Base-by-base conservation (phyloP, 2,329 filamentous ascomycete species). In the Microsporum audouinii region DNA sequence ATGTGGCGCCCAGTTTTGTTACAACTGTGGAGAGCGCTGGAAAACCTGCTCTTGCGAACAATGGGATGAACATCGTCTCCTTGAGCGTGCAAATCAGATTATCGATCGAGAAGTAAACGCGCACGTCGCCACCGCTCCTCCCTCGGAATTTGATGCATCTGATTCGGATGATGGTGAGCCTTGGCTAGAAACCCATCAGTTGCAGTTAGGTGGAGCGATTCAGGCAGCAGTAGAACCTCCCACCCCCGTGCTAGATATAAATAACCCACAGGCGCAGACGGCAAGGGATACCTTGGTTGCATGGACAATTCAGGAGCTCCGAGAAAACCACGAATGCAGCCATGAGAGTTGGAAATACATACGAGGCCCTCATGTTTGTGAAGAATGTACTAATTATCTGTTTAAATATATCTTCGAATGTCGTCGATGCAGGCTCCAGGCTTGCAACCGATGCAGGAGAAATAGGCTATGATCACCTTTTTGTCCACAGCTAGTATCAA, bases 371-470 rank as follows among this genome's bases (percentile, higher is more conserved):
- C 58, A 60, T 53, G 14, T 23, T 8, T 60, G 58, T 36, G 58
- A 60, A 23, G 43, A 60, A 60, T 60, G 58, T 12, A 17, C 27
- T 36, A 5, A 53, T 29, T 23, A 53, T 53, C 27, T 60, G 14
- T 2, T 27, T 31, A 14, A 53, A 53, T 60, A 60, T 60, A 60
- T 60, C 7, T 60, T 53, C 29, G 58, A 55, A 39, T 60, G 58
- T 38, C 58, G 43, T 39, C 58, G 38, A 60, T 60, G 58, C 58
- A 60, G 58, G 31, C 14, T 60, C 8, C 58, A 60, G n/a, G 58
- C 45, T 17, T 60, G 58, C 31, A 60, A 60, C 29, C 45, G 58
- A 10, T 60, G 58, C 17, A 34, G 58, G 41, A 60, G 58, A 29
- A 60, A 60, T 38, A 60, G 58, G 34, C 34, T 36, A 10, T 36